Conservation (phyloP, 2,329 filamentous ascomycete genomes). For the Bimuria novae-zelandiae region DNA sequence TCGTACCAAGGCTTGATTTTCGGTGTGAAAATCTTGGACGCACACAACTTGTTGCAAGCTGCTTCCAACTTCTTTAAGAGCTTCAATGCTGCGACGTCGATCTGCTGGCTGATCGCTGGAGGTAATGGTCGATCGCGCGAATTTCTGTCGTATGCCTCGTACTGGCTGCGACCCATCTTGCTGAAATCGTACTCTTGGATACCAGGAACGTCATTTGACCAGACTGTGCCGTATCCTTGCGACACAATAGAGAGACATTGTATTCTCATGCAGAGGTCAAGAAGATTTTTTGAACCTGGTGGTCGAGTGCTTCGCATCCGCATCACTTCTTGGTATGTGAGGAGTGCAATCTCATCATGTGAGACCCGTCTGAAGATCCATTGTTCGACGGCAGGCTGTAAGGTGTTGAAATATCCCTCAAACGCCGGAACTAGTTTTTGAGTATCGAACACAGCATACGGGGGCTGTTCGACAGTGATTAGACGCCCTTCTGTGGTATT, state of each 20-base stretch:
- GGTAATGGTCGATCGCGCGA: slow-evolving; percentile 40
- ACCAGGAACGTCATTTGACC: slow-evolving; percentile 36
- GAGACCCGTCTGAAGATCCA: slow-evolving; percentile 39
- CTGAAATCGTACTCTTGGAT: slow-evolving; percentile 40
- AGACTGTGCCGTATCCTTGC: slow-evolving; percentile 45
- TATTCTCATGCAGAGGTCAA: slow-evolving; percentile 38
- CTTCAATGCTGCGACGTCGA: slow-evolving; percentile 44
- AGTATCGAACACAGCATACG: slow-evolving; percentile 43
- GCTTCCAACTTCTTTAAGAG: slow-evolving; percentile 37
- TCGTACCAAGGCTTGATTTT: slow-evolving; percentile 46
- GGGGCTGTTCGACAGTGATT: slow-evolving; percentile 34
- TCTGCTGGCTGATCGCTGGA: slow-evolving; percentile 42
- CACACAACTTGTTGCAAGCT: slow-evolving; percentile 34
- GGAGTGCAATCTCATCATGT: slow-evolving; percentile 33
- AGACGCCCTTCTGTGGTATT: slow-evolving; percentile 34
- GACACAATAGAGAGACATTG: slow-evolving; percentile 43
- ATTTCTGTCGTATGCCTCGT: slow-evolving; percentile 44
- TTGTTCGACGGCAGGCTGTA: slow-evolving; percentile 34
- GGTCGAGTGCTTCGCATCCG: slow-evolving; percentile 29
- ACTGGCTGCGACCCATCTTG: slow-evolving; percentile 34
- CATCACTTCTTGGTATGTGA: slow-evolving; percentile 40
- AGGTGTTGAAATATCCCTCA: slow-evolving; percentile 33
- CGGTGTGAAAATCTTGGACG: slow-evolving; percentile 35
- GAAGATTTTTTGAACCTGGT: slow-evolving; percentile 21
- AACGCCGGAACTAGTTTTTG: slow-evolving; percentile 30